Conservation (phyloP, 129 eudicot genomes). For the Chrysanthemum makinoi region DNA sequence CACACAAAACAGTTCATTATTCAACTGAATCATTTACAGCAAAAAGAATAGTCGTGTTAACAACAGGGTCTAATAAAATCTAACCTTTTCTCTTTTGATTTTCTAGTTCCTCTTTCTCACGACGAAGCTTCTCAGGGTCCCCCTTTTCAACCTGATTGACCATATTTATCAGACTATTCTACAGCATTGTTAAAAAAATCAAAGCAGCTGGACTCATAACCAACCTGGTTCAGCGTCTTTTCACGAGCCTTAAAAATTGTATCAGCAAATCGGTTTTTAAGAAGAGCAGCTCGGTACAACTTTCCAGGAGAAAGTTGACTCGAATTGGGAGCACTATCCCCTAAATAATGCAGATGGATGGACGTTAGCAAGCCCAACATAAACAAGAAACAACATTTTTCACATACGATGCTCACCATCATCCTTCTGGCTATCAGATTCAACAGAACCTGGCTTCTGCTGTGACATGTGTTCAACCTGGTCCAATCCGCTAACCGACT, state of each 20-base stretch:
- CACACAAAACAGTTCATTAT: not conserved
- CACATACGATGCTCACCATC: slow-evolving; percentile 54
- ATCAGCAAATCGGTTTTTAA: slow-evolving; percentile 73
- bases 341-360: slow-evolving; percentile 32
- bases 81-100: slow-evolving; percentile 68
- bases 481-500: slow-evolving; percentile 49
- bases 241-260: slow-evolving; percentile 89
- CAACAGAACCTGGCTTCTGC: slow-evolving; percentile 10
- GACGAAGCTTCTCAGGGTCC: slow-evolving; percentile 80
- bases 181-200: not conserved
- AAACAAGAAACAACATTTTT: not conserved
- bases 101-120: slow-evolving; percentile 77
- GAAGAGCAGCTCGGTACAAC: slow-evolving; percentile 72
- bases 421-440: slow-evolving; percentile 34
- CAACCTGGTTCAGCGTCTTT: slow-evolving; percentile 68
- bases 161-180: not conserved
- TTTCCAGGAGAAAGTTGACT: slow-evolving; percentile 79
- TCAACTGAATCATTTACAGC: not conserved
- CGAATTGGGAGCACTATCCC: slow-evolving; percentile 70
- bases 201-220: slow-evolving; percentile 12
- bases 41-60: not conserved
- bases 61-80: not conserved
- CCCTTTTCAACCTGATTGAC: slow-evolving; percentile 50
- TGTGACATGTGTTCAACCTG: slow-evolving; percentile 52
- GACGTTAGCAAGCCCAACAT: slow-evolving; percentile 16